These are phyloP conservation scores for Cerrena zonata DNA, from an alignment of 1,284 basidiomycete genomes.

Conservation along the genomic window DNA sequence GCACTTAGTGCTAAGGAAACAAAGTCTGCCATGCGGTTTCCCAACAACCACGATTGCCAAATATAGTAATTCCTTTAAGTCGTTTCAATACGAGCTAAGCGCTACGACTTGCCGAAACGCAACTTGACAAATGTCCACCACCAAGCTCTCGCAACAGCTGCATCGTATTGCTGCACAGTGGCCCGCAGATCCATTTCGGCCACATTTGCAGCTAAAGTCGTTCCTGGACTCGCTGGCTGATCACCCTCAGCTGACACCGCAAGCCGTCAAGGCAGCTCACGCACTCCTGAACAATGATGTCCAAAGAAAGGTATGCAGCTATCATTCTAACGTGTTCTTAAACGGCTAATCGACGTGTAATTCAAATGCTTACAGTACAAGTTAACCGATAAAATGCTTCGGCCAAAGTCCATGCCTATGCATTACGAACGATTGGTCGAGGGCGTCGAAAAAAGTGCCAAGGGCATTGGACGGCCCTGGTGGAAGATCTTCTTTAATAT, in stretches of 20 bases:
- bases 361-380: conserved; percentile 55
- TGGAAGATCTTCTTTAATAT: conserved; percentile 76
- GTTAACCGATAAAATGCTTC: conserved; percentile 53
- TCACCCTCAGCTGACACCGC: conserved; percentile 59
- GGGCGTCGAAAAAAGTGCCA: conserved; percentile 64
- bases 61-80: not conserved
- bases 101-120: not conserved
- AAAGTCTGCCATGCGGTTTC: too few relatives aligned
- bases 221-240: conserved; percentile 59
- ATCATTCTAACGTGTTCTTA: not conserved
- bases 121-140: conserved; percentile 19
- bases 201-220: conserved; percentile 61
- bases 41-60: conserved; percentile 18
- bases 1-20: too few relatives aligned
- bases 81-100: not conserved
- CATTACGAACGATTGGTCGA: conserved; percentile 68
- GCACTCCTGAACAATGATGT: conserved; percentile 49
- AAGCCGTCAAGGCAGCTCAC: conserved; percentile 52
- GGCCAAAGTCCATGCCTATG: conserved; percentile 61
- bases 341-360: not conserved
- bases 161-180: conserved; percentile 49
- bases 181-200: conserved; percentile 66
- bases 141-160: conserved; percentile 45
- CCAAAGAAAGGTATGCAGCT: conserved; percentile 45
- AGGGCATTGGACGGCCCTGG: conserved; percentile 70